Conservation (phyloP, 805 yeast genomes). For the Sugiyamaella qingdaonensis region DNA sequence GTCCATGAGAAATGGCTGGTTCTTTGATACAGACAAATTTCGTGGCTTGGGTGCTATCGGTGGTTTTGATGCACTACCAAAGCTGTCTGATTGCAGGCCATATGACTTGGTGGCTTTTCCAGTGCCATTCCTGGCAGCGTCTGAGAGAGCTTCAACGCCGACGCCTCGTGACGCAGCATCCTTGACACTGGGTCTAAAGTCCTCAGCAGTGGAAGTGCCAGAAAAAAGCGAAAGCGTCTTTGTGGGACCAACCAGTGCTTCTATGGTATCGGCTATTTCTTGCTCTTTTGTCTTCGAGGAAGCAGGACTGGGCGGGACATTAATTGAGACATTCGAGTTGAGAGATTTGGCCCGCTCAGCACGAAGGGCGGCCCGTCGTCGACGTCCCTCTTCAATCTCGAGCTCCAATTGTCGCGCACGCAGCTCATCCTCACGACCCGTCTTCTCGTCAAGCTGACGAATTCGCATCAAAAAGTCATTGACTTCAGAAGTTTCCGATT, state of each 20-base stretch:
- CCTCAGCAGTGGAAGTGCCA: background rate
- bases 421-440: slow-evolving; percentile 29
- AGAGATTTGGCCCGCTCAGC: slow-evolving; percentile 13
- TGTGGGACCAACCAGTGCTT: slow-evolving; percentile 13
- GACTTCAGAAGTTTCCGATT: slow-evolving; percentile 21
- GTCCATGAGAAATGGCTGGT: too few species aligned
- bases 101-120: too few species aligned
- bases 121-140: background rate
- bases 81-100: too few species aligned
- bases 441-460: slow-evolving; percentile 30
- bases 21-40: background rate
- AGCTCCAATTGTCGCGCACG: slow-evolving; percentile 29
- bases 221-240: slow-evolving; percentile 2
- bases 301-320: background rate
- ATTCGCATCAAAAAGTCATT: slow-evolving; percentile 28
- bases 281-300: slow-evolving; percentile 7
- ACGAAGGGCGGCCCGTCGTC: slow-evolving; percentile 25
- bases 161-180: background rate
- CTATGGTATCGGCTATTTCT: slow-evolving; percentile 13
- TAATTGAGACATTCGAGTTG: background rate
- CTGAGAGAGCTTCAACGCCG: background rate
- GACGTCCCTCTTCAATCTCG: slow-evolving; percentile 29
- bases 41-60: background rate
- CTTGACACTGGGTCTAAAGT: background rate
- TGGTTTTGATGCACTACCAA: background rate